A percentile compares a stretch with the other conserved stretches of the same genome.
These are phyloP conservation scores for Xylaria grammica DNA, from an alignment of 495 filamentous ascomycete genomes.

Conservation along the genomic window DNA sequence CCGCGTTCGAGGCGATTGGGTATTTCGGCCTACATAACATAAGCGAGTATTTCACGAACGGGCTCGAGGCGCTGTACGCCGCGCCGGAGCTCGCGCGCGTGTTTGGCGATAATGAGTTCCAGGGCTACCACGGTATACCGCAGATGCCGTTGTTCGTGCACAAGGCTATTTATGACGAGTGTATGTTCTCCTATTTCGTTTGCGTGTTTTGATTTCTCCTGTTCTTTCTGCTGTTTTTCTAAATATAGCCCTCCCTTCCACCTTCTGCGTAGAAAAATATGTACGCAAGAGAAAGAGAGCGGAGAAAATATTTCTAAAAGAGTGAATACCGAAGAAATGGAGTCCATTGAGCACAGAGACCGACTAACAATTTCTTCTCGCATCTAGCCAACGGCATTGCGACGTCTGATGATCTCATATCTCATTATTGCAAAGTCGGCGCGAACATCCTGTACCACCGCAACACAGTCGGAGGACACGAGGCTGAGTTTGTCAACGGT, in stretches of 20 bases:
- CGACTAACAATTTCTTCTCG: neutral
- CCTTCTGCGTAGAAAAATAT: neutral
- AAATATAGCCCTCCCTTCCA: neutral
- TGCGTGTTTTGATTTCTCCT: neutral
- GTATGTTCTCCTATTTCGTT: slow-evolving; percentile 32
- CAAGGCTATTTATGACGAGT: slow-evolving; percentile 56
- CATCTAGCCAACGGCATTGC: slow-evolving; percentile 28
- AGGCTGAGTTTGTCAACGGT: slow-evolving; percentile 33
- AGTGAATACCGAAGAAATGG: neutral
- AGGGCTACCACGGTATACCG: slow-evolving; percentile 47
- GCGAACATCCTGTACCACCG: slow-evolving; percentile 44
- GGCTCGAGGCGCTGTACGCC: slow-evolving; percentile 31
- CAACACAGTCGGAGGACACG: slow-evolving; percentile 35
- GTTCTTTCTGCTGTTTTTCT: neutral
- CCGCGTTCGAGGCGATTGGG: neutral
- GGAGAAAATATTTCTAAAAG: neutral
- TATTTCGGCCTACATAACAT: slow-evolving; percentile 39
- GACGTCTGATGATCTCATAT: slow-evolving; percentile 51
- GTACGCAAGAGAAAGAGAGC: neutral
- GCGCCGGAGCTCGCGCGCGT: slow-evolving; percentile 34
- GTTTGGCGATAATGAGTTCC: neutral
- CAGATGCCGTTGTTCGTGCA: slow-evolving; percentile 56
- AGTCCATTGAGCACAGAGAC: neutral
- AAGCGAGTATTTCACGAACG: slow-evolving; percentile 45
- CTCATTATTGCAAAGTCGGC: slow-evolving; percentile 32